Evolutionary conservation across 805 yeast species (phyloP), one percentile per base, ranked within the genome.

Genomic region (Candida oleophila): DNA sequence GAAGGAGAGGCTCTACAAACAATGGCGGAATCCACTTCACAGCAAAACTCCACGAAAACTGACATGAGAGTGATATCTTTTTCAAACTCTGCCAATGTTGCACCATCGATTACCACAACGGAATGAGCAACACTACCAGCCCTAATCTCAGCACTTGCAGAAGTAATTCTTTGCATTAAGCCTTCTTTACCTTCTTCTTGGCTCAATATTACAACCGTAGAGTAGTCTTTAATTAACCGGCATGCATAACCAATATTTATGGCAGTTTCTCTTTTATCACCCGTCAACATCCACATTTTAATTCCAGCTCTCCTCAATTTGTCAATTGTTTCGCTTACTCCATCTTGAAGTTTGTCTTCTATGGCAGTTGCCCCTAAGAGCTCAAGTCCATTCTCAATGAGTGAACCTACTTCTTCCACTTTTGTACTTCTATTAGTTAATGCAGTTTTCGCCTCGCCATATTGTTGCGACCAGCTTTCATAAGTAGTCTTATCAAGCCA

Each of bases 251-350:
- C 99, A 65, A 94, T 92, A 60, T 90, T 94, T 50, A 94, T 90
- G 1, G 99, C 99, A 0, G 99, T 94, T 65, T 94, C 99, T 49
- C 97, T 75, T 61, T 95, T 95, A 63, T 94, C 99, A 39, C 99
- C 99, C 0, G 99, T 94, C 41, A 94, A 72, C 97, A 94, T 94
- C 99, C 99, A 94, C 74, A 94, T 68, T 58, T 85, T 89, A 47
- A 94, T 89, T 2, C 96, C 96, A 0, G 99, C 98, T 52, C 95
- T 76, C 55, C 96, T 80, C 42, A 94, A 75, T 59, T 89, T 90
- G 48, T 89, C 97, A 52, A 94, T 91, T 0, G 98, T 81, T 45
- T 91, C 96, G 19, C 97, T 86, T 4, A 94, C 99, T n/a, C 99
- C 99, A 20, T 84, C 86, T 67, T 94, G 99, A 35, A 94, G 74